Percentiles rank a stretch among this genome's conserved stretches.
These are phyloP conservation scores for Myriosclerotinia duriaeana DNA, from an alignment of 2,329 filamentous ascomycete species.

Conservation along the genomic window DNA sequence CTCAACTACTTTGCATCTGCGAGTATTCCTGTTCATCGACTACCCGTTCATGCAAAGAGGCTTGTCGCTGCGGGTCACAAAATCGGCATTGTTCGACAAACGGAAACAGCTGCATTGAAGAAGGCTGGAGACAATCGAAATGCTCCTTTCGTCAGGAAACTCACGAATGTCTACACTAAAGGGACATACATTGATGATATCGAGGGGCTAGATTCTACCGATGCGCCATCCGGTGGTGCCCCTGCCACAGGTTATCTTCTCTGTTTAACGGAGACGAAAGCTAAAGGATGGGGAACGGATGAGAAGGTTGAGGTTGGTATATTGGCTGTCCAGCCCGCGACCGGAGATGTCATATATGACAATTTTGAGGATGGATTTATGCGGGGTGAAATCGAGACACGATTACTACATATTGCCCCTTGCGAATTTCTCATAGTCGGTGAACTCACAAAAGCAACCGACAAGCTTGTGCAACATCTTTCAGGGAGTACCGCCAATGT, in stretches of 20 bases:
- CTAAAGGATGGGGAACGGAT: slow-evolving; percentile 79
- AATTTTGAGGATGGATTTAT: slow-evolving; percentile 97
- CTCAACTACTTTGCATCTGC: slow-evolving; percentile 90
- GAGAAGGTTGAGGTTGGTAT: slow-evolving; percentile 92
- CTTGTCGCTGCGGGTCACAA: slow-evolving; percentile 92
- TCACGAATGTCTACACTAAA: slow-evolving; percentile 97
- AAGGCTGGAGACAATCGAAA: slow-evolving; percentile 94
- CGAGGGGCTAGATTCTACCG: slow-evolving; percentile 66
- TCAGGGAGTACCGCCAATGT: slow-evolving; percentile 88
- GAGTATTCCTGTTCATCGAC: slow-evolving; percentile 87
- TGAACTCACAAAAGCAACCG: slow-evolving; percentile 82
- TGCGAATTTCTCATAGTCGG: slow-evolving; percentile 95
- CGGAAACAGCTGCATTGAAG: slow-evolving; percentile 94
- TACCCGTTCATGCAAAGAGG: slow-evolving; percentile 91
- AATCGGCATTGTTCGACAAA: slow-evolving; percentile 89
- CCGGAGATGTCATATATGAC: slow-evolving; percentile 94
- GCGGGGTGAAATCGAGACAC: slow-evolving; percentile 91
- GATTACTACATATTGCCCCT: slow-evolving; percentile 91
- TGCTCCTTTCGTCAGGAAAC: slow-evolving; percentile 83
- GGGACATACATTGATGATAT: slow-evolving; percentile 95
- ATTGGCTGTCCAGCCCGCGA: slow-evolving; percentile 90
- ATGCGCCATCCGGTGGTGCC: slow-evolving; percentile 58
- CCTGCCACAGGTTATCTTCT: slow-evolving; percentile 80
- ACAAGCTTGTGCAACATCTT: slow-evolving; percentile 87
- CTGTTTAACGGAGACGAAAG: slow-evolving; percentile 82